Conservation (phyloP, 2,329 filamentous ascomycete species). For the Fusarium sp. region DNA sequence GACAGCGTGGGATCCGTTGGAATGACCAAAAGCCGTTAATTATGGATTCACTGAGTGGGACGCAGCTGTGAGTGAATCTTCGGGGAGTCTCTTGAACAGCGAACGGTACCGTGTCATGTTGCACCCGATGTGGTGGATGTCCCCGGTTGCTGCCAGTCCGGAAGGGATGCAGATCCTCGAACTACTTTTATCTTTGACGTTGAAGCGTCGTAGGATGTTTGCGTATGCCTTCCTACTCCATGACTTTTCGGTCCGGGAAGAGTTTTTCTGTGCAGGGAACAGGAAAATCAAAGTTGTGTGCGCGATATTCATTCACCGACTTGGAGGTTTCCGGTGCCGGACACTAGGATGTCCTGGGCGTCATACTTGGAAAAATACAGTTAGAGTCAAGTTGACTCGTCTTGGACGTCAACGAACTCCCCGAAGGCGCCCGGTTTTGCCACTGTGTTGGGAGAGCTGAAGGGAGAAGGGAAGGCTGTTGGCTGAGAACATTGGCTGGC, state of each 20-base stretch:
- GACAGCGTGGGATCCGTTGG: neutral
- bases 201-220: neutral
- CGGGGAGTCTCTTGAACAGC: conserved; percentile 1
- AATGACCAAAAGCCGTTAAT: conserved; percentile 11
- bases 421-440: conserved; percentile 26
- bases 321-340: neutral
- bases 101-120: neutral
- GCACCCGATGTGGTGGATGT: conserved; percentile 3
- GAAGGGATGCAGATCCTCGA: conserved; percentile 1
- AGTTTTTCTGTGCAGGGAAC: neutral
- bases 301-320: conserved; percentile 29
- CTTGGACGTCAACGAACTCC: conserved; percentile 27
- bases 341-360: conserved; percentile 13
- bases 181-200: neutral
- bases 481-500: neutral
- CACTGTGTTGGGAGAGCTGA: conserved; percentile 5
- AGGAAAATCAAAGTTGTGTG: conserved; percentile 4
- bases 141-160: neutral
- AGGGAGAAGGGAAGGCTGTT: conserved; percentile 1
- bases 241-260: neutral
- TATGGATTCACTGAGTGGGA: conserved; percentile 23
- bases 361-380: conserved; percentile 17
- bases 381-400: conserved; percentile 17
- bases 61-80: neutral
- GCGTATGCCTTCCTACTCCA: neutral